These are phyloP conservation scores for Suillus bovinus DNA, from an alignment of 768 basidiomycete genomes.

Conservation along the genomic window DNA sequence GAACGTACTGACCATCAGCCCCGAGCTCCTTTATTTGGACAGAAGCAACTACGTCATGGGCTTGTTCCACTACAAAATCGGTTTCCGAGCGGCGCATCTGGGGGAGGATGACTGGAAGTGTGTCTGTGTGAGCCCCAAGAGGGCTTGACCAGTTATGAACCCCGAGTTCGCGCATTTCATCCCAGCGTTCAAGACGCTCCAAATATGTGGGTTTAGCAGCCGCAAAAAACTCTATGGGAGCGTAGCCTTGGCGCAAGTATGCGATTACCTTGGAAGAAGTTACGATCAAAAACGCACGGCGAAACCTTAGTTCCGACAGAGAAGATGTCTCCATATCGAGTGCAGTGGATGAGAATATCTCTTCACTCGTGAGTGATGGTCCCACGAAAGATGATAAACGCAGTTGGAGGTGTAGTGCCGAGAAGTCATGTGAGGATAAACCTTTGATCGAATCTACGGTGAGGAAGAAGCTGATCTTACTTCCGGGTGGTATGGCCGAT, in stretches of 20 bases:
- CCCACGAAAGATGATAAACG: conserved; percentile 88
- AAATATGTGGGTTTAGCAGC: conserved; percentile 79
- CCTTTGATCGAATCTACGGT: conserved; percentile 89
- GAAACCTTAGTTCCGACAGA: conserved; percentile 80
- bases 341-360: conserved; percentile 74
- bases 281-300: conserved; percentile 78
- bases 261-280: conserved; percentile 70
- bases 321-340: conserved; percentile 73
- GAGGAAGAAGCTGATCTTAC: conserved; percentile 83
- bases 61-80: conserved; percentile 85
- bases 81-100: conserved; percentile 91
- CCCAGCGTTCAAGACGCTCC: conserved; percentile 90
- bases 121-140: conserved; percentile 33
- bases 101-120: conserved; percentile 46
- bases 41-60: conserved; percentile 89
- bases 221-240: conserved; percentile 90
- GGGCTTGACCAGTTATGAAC: conserved; percentile 40
- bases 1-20: conserved; percentile 79
- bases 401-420: conserved; percentile 82
- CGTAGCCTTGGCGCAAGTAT: conserved; percentile 76
- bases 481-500: conserved; percentile 64
- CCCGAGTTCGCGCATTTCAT: conserved; percentile 84
- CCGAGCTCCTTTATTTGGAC: conserved; percentile 86
- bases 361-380: conserved; percentile 65
- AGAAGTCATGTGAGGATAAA: conserved; percentile 87